Evolutionary conservation across 768 basidiomycete species (phyloP).

Genomic region (Trametopsis cervina): DNA sequence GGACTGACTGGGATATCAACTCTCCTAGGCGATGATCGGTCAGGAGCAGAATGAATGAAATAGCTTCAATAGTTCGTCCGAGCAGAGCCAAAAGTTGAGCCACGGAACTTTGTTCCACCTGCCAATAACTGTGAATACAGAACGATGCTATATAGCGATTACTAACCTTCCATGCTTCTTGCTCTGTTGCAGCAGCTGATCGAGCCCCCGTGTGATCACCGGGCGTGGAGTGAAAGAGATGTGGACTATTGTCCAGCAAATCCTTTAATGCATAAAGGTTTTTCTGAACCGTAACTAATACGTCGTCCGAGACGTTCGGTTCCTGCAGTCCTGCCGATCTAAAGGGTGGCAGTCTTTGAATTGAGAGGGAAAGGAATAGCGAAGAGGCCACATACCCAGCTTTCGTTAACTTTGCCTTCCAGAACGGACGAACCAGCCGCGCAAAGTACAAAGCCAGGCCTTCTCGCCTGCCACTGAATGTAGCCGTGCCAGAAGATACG

Average conservation of each 20-base stretch:
- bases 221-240: conserved; percentile 78
- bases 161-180: conserved; percentile 84
- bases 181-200: conserved; percentile 51
- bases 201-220: conserved; percentile 58
- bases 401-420: conserved; percentile 75
- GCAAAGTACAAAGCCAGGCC: conserved; percentile 85
- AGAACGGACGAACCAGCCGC: conserved; percentile 77
- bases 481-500: conserved; percentile 50
- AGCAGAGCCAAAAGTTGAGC: conserved; percentile 69
- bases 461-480: conserved; percentile 84
- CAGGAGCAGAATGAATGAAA: conserved; percentile 87
- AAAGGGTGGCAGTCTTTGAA: not conserved
- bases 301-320: conserved; percentile 55
- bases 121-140: conserved; percentile 13
- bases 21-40: conserved; percentile 89
- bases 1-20: conserved; percentile 67
- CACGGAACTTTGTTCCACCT: conserved; percentile 84
- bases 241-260: conserved; percentile 74
- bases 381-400: conserved; percentile 39
- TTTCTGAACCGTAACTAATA: conserved; percentile 66
- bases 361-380: not conserved
- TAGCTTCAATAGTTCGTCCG: conserved; percentile 83
- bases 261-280: conserved; percentile 73
- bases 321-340: conserved; percentile 43
- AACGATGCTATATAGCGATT: not conserved